Base-by-base conservation (phyloP, 129 eudicot species). In the Flaveria bidentis region DNA sequence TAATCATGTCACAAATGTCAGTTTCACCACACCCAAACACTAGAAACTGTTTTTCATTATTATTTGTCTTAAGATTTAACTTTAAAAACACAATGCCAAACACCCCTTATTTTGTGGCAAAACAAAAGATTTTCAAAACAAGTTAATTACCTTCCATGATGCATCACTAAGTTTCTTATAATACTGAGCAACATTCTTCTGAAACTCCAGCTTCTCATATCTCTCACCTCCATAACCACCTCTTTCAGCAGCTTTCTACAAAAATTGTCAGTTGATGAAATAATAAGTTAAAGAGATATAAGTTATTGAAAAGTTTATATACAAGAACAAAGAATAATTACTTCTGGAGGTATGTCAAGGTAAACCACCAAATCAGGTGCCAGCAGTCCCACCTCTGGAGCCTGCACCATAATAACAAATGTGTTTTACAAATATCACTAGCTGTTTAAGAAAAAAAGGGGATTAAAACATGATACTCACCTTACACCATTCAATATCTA, bases 181-280 rank as follows among this genome's bases (percentile, higher is more conserved):
- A 30, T 77, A 85, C 55, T 64, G 78, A 18, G 87, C 88, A 73
- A 95, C 99, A 73, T 81, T 86, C 78, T 77, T 91, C 82, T 91
- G 96, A 82, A 95, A 91, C 73, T 91, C 97, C 75, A 91, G 94
- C 78, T 80, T 83, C 85, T 95, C 99, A 20, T 91, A 91, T 72
- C 97, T 80, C 77, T 95, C 99, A 15, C 87, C 96, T 47, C 99
- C 99, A 69, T 95, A 95, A 39, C 97, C 97, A 68, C 99, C 96
- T 87, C 99, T 89, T 88, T 91, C 94, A 18, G 99, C 91, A 72
- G 99, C 99, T 87, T 83, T 88, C 97, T 91, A 84, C 79, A 69
- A 41, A 57, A 62, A 63, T 50, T 13, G 51, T 70, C 26, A 50
- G 15, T 61, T 26, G 20, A 51, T 6, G 18, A 53, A 53, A 22